Conservation (phyloP, 1,284 basidiomycete genomes). For the Bondarzewia mesenterica region DNA sequence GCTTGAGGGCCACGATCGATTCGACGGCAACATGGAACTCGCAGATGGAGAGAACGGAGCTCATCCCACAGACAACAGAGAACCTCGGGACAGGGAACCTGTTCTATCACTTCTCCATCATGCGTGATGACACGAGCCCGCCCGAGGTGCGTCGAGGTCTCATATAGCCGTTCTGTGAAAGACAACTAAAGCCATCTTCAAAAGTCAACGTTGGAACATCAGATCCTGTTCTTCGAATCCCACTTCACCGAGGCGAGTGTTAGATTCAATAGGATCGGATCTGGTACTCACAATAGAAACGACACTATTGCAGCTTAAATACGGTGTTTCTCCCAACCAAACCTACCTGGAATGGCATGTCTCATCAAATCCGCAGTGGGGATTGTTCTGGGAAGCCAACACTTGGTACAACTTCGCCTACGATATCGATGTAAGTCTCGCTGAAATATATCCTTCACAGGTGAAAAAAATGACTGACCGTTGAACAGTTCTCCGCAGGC, state of each 20-base stretch:
- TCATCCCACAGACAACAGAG: constrained; percentile 50
- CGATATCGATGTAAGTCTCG: constrained; percentile 41
- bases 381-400: constrained; percentile 40
- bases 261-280: not conserved
- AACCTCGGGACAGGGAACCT: constrained; percentile 54
- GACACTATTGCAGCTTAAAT: constrained; percentile 37
- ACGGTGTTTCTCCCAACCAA: constrained; percentile 42
- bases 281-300: not conserved
- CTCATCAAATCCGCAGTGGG: constrained; percentile 39
- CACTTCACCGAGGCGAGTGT: constrained; percentile 50
- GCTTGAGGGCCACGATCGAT: constrained; percentile 50
- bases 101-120: constrained; percentile 60
- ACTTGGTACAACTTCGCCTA: constrained; percentile 47
- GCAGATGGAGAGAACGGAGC: constrained; percentile 35
- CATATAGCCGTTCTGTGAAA: not conserved
- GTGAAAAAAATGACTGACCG: too few species aligned
- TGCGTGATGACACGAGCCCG: constrained; percentile 37
- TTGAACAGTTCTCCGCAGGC: constrained; percentile 35
- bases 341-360: constrained; percentile 49
- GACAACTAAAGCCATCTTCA: constrained; percentile 1
- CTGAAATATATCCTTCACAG: too few species aligned
- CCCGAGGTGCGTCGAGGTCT: constrained; percentile 35
- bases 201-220: constrained; percentile 46
- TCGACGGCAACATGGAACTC: constrained; percentile 46
- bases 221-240: constrained; percentile 55